Percentiles rank a stretch among this genome's conserved stretches.
Conservation (phyloP, 2,329 filamentous ascomycete genomes). For the Atkinsonella texensis region DNA sequence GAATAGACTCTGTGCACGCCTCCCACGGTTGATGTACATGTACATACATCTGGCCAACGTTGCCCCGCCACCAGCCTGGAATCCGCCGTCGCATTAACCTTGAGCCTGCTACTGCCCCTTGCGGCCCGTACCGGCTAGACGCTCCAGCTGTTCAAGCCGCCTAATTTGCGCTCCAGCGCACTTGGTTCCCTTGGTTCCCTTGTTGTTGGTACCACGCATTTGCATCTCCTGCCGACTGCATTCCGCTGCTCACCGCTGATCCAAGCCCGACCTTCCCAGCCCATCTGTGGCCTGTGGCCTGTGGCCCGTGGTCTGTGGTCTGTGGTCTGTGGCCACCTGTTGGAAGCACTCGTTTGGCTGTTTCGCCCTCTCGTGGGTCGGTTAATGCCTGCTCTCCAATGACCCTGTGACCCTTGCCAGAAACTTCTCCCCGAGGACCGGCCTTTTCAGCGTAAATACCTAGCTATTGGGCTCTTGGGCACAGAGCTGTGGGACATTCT, state of each 20-base stretch:
- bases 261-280: neutral
- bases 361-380: neutral
- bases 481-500: neutral
- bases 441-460: neutral
- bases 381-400: neutral
- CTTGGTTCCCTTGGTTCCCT: too few relatives aligned
- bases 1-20: neutral
- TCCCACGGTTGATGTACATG: neutral
- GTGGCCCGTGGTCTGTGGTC: too few relatives aligned
- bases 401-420: neutral
- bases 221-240: neutral
- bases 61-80: slow-evolving; percentile 2
- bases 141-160: neutral
- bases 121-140: slow-evolving; percentile 3
- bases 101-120: neutral
- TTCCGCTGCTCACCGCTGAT: slow-evolving; percentile 4
- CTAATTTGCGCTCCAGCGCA: neutral
- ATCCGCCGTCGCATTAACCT: neutral
- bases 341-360: neutral
- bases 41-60: neutral
- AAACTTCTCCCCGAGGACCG: neutral
- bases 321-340: slow-evolving; percentile 1
- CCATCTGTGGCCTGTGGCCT: neutral
- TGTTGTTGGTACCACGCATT: neutral
- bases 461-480: neutral